Base-by-base conservation (phyloP, 1,284 basidiomycete species). In the Apiotrichum akiyoshidainum region DNA sequence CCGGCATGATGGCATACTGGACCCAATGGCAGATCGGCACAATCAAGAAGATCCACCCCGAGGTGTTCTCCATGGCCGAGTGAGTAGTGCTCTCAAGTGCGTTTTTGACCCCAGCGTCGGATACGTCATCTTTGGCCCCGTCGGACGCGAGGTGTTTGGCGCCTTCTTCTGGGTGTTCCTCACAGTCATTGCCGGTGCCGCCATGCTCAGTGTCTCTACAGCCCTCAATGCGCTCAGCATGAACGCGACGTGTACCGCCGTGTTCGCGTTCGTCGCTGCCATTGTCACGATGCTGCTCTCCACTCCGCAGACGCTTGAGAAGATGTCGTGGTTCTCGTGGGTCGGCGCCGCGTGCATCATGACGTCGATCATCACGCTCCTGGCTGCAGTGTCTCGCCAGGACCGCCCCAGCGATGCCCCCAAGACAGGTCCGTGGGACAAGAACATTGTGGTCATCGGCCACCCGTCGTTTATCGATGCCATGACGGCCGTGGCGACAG, bases 331-430 rank as follows among this genome's bases (percentile, higher is more conserved):
- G 60, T 45, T 77, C 44, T 67, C 64, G 14, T 75, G 73, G 72
- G 55, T 70, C 42, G 74, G 72, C n/a, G 52, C 73, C 31, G 41
- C 58, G 37, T 59, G 55, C 22, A 63, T 63, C 54, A 31, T 70
- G 0, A 37, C 58, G 67, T 57, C 70, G 13, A 65, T 73, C 41
- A 42, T 76, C 48, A 68, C 68, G 12, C 57, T 75, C 19, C 67
- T 68, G 21, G 64, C 74, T 51, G 71, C 75, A 5, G 73, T 75
- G n/a, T 68, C 65, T 4, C 57, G 70, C 5, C 62, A 68, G 44
- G 71, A 73, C 55, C 65, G 76, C 46, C 75, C 77, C 0, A 65
- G 69, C 2, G 61, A 60, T 1, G 74, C 73, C 1, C 76, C 77
- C 10, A 19, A 54, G n/a, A 57, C 59, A 57, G 70, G 69, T 0